Evolutionary conservation across 441 rosid genomes (phyloP).

Genomic region (Populus hybrid): DNA sequence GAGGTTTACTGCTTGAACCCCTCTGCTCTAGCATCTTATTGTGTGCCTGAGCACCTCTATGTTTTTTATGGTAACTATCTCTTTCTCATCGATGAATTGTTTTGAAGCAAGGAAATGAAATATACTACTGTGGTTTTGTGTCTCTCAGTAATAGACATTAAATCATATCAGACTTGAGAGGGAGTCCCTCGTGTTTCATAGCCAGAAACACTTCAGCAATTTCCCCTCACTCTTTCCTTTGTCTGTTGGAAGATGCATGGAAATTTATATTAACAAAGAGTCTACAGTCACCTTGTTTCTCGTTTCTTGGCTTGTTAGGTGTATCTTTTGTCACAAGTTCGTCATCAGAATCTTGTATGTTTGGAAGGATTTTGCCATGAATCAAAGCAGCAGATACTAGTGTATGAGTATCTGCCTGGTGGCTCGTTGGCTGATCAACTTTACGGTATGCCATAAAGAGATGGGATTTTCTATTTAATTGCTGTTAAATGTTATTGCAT

Average conservation of each 20-base stretch:
- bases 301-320: conserved; percentile 41
- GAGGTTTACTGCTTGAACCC: conserved; percentile 48
- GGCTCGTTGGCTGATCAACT: conserved; percentile 89
- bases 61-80: background rate
- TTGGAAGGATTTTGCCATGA: conserved; percentile 88
- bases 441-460: conserved; percentile 48
- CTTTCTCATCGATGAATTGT: background rate
- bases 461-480: background rate
- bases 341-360: conserved; percentile 83
- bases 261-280: background rate
- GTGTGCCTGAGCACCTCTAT: background rate
- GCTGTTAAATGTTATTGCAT: background rate
- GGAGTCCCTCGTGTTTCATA: background rate
- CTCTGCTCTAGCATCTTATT: background rate
- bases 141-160: background rate
- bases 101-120: background rate
- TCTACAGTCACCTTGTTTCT: background rate
- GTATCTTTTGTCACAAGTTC: conserved; percentile 66
- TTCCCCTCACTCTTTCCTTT: background rate
- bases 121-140: background rate
- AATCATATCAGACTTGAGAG: background rate
- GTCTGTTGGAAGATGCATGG: background rate
- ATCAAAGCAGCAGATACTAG: conserved; percentile 78
- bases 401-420: conserved; percentile 81
- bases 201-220: background rate